Conservation (phyloP, 805 yeast species). For the Wickerhamiella lipophila region DNA sequence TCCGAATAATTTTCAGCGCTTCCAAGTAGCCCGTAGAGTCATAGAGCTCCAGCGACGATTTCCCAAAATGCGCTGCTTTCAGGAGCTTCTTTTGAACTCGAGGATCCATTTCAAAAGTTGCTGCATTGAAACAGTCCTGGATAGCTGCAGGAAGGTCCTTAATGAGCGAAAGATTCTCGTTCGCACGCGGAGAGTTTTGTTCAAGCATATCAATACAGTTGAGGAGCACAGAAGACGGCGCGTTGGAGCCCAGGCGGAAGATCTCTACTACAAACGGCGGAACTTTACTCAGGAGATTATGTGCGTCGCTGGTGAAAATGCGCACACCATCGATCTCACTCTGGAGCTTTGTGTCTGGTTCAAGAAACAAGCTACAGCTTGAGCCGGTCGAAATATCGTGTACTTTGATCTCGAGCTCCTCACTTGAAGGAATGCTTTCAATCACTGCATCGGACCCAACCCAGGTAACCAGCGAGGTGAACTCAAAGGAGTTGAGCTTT, state of each 20-base stretch:
- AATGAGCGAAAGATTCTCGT: slow-evolving; percentile 53
- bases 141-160: slow-evolving; percentile 46
- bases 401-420: slow-evolving; percentile 2
- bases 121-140: slow-evolving; percentile 56
- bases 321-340: slow-evolving; percentile 56
- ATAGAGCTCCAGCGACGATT: slow-evolving; percentile 41
- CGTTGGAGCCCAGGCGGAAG: slow-evolving; percentile 71
- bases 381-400: slow-evolving; percentile 1
- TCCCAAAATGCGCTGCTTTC: slow-evolving; percentile 79
- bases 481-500: neutral
- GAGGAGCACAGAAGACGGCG: slow-evolving; percentile 67
- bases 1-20: slow-evolving; percentile 48
- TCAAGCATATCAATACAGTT: slow-evolving; percentile 64
- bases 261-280: slow-evolving; percentile 43
- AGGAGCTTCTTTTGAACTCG: slow-evolving; percentile 68
- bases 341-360: slow-evolving; percentile 27
- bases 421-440: neutral
- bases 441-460: slow-evolving; percentile 4
- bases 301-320: slow-evolving; percentile 42
- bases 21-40: slow-evolving; percentile 51
- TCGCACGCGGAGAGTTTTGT: slow-evolving; percentile 64
- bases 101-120: slow-evolving; percentile 64
- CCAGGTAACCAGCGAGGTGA: neutral
- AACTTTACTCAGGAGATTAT: slow-evolving; percentile 57
- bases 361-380: neutral